Base-by-base conservation (phyloP, 2,329 filamentous ascomycete species). In the Seiridium unicorne region DNA sequence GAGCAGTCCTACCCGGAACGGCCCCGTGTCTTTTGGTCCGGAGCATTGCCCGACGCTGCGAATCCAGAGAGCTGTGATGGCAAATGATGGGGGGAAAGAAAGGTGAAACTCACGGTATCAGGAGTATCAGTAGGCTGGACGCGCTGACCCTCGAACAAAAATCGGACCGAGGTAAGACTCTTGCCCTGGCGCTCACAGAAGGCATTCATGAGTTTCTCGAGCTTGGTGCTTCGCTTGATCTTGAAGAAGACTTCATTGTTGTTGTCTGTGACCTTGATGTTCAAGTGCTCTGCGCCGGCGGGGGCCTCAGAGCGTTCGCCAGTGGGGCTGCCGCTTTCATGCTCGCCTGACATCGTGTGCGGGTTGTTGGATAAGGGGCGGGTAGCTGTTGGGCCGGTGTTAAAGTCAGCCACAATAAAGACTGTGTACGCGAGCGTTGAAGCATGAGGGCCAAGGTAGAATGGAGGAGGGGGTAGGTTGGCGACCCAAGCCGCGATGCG, bases 171-270 rank as follows among this genome's bases (percentile, higher is more conserved):
- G 40, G 82, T 86, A 5, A 89, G 80, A 40, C 89, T 87, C 82
- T 98, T 98, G 69, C 95, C 95, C 75, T 97, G 93, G 32, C 95
- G 87, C 67, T 98, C 94, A 77, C 95, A 99, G 76, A 98, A 99
- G 26, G 95, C 95, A 63, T 92, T 90, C 95, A 99, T 99, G 59
- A 99, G 83, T 82, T 99, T 99, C 80, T 97, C 95, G 1, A 99
- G 86, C 75, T 93, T 91, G 1, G 95, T 99, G 31, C 90, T 93
- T 44, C 93, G 87, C 89, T 99, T 99, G 81, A 99, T 99, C 84
- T 99, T 99, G 84, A 99, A 99, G 77, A 98, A 99, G 70, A 99
- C 94, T 75, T 99, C 95, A 75, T 99, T 99, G 81, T 97, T 97
- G 81, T 96, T 97, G 70, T 99, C 95, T 0, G 95, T 98, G 11